Base-by-base conservation (phyloP, 805 yeast genomes). In the Metschnikowia bowlesiae region DNA sequence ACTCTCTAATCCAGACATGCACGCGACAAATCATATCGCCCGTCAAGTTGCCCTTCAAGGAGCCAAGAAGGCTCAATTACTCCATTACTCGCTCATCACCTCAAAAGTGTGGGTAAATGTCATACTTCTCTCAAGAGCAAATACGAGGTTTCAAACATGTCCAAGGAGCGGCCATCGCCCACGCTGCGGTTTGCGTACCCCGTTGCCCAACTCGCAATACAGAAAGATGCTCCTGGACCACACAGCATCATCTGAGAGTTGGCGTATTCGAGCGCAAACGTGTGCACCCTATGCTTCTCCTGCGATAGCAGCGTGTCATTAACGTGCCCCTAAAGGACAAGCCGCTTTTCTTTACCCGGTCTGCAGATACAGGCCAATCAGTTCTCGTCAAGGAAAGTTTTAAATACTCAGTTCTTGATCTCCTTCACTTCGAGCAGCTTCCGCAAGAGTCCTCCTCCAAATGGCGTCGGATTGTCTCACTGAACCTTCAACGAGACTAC, bases 291-390 rank as follows among this genome's bases (percentile, higher is more conserved):
- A 62, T 73, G 10, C 51, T 69, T 8, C 59, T 74, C 14, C 69
- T 76, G 1, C 48, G 74, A 26, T 94, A 87, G 61, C 76, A 78
- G 50, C 68, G 76, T 45, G 82, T 94, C 22, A 74, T 88, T 9
- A 79, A 82, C 8, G 67, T 87, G 48, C 96, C 85, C 0, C 67
- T 80, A 41, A 30, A 76, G 22, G 73, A 77, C 3, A 60, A 69
- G 40, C 85, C 79, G 53, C 74, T 87, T 0, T 87, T 87, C 57
- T 87, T 83, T 60, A 87, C 95, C 0, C 95, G 96, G 49, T 80
- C 87, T 53, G 95, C 95, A 0, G 96, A 95, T 67, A 87, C 96
- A 1, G 96, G 96, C 69, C 87, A 87, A 63, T 86, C 94, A 1
- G 83, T 82, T 18, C 76, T 87, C 6, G 65, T 87, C 28, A 68